A percentile compares a stretch with the other conserved stretches of the same genome.
Evolutionary conservation across 768 basidiomycete species (phyloP).

Genomic region (Podaxis pistillaris): DNA sequence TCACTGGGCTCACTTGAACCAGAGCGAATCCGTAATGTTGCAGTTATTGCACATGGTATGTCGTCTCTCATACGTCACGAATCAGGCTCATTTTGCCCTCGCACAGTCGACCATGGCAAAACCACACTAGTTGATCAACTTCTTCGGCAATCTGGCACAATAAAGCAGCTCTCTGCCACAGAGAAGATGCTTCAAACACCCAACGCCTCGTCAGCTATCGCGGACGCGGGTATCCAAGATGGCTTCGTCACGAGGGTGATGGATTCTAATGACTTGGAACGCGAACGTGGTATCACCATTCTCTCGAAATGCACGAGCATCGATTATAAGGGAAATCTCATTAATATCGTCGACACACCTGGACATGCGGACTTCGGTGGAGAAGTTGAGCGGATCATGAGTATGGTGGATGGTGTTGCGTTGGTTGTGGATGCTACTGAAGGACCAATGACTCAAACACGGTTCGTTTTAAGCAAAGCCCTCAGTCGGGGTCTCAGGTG

Average conservation of each 20-base stretch:
- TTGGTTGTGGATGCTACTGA: conserved; percentile 61
- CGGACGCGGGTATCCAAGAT: conserved; percentile 23
- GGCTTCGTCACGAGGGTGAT: conserved; percentile 45
- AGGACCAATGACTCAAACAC: conserved; percentile 61
- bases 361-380: conserved; percentile 66
- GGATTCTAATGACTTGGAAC: conserved; percentile 55
- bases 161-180: conserved; percentile 36
- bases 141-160: conserved; percentile 46
- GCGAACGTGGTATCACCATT: conserved; percentile 61
- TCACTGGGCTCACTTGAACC: conserved; percentile 6
- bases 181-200: conserved; percentile 36
- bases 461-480: conserved; percentile 50
- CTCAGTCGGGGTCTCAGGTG: conserved; percentile 41
- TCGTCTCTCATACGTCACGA: conserved; percentile 11
- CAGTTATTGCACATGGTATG: conserved; percentile 51
- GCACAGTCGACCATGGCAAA: conserved; percentile 50
- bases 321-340: conserved; percentile 44
- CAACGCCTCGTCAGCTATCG: conserved; percentile 22
- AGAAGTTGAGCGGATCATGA: conserved; percentile 59
- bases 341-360: conserved; percentile 62
- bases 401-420: conserved; percentile 61
- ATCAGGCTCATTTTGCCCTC: background rate
- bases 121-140: conserved; percentile 53
- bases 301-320: conserved; percentile 58
- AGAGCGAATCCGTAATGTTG: conserved; percentile 45